A percentile compares a stretch with the other conserved stretches of the same genome.
phyloP scores from a whole-genome alignment of 805 yeast species.

The Teunomyces panamensis region DNA sequence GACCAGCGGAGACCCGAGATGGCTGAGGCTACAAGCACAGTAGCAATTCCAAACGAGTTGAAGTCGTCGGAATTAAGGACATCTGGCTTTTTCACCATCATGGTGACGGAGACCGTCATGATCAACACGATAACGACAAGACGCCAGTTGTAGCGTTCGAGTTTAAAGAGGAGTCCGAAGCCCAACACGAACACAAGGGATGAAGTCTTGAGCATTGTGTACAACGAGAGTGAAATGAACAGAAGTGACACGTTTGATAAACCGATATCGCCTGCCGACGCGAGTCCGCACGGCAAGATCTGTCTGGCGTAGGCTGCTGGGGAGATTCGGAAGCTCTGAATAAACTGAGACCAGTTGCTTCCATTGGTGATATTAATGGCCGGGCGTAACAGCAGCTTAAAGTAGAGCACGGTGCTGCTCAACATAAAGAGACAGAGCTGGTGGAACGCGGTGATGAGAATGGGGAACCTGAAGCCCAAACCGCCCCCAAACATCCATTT shows the following conservation, averaged over 20 bases:
- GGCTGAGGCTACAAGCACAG: conserved; percentile 76
- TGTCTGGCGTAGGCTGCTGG: conserved; percentile 40
- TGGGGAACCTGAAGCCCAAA: conserved; percentile 77
- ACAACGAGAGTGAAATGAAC: conserved; percentile 75
- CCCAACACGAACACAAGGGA: conserved; percentile 83
- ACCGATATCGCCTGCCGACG: conserved; percentile 93
- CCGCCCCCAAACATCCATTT: conserved; percentile 94
- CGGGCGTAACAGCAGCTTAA: no score
- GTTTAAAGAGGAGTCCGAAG: conserved; percentile 78
- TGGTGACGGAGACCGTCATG: conserved; percentile 80
- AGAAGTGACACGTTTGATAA: conserved; percentile 81
- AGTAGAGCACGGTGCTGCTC: conserved; percentile 45
- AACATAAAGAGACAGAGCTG: conserved; percentile 65
- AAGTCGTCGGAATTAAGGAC: conserved; percentile 15
- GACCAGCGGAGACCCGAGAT: conserved; percentile 95
- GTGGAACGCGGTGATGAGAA: conserved; percentile 80
- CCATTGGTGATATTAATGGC: no score
- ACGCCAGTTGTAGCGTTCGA: conserved; percentile 72
- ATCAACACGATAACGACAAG: conserved; percentile 66
- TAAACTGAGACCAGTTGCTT: conserved; percentile 9
- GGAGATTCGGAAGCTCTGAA: conserved; percentile 20
- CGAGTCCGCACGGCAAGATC: conserved; percentile 80
- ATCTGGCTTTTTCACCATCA: conserved; percentile 66
- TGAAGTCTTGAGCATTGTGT: conserved; percentile 91
- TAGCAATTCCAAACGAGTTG: conserved; percentile 55